Conservation (phyloP, 805 yeast species). For the Saccharomycopsis sp. region DNA sequence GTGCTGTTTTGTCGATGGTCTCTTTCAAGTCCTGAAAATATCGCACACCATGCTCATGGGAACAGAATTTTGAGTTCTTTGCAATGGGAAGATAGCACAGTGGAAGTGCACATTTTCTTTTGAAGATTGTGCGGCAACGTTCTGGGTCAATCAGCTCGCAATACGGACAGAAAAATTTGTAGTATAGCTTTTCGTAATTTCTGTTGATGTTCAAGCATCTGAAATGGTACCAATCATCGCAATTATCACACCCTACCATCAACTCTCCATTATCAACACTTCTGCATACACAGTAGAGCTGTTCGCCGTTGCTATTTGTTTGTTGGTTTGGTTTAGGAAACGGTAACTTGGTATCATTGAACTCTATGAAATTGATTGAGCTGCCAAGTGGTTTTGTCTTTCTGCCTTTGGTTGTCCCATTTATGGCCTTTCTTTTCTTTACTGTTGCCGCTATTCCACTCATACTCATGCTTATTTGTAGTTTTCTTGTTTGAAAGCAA, state of each 20-base stretch:
- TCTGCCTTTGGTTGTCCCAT: too few relatives aligned
- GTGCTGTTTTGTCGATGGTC: conserved; percentile 17
- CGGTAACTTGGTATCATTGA: conserved; percentile 14
- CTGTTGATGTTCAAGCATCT: conserved; percentile 57
- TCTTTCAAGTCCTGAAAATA: conserved; percentile 26
- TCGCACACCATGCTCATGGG: conserved; percentile 61
- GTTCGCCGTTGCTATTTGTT: conserved; percentile 8
- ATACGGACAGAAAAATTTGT: conserved; percentile 63
- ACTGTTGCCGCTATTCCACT: background rate
- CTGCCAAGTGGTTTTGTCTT: background rate
- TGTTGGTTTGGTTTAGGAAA: conserved; percentile 16
- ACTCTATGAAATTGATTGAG: background rate
- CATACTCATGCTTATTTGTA: background rate
- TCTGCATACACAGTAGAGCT: conserved; percentile 69
- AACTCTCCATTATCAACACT: conserved; percentile 70
- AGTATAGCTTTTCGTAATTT: conserved; percentile 47
- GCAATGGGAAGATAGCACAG: conserved; percentile 52
- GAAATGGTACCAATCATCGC: conserved; percentile 94
- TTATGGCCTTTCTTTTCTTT: background rate
- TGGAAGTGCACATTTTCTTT: conserved; percentile 61
- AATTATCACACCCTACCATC: conserved; percentile 93
- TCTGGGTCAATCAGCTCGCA: conserved; percentile 47
- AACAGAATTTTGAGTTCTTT: conserved; percentile 61
- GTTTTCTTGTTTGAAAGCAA: background rate
- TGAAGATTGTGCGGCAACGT: conserved; percentile 57